Evolutionary conservation across 1,284 basidiomycete species (phyloP).

Genomic region (Leccinum holopus): DNA sequence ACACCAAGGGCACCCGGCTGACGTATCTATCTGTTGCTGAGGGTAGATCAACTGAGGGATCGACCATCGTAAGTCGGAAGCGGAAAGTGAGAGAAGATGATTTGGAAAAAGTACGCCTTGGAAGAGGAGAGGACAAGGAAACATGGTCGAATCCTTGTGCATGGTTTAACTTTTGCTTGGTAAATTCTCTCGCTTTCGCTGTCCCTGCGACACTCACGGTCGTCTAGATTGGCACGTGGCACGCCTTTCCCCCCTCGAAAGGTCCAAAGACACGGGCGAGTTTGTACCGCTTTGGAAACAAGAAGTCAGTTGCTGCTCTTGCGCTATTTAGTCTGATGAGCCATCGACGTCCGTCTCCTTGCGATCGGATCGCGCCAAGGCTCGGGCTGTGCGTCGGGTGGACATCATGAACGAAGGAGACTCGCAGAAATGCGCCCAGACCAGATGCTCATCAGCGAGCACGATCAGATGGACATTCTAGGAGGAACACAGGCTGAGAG

Average conservation of each 20-base stretch:
- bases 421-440: conserved; percentile 76
- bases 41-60: too few relatives aligned
- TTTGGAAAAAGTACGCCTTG: too few relatives aligned
- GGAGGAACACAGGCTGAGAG: conserved; percentile 57
- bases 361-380: conserved; percentile 70
- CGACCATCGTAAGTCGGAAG: too few relatives aligned
- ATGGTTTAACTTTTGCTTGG: conserved; percentile 68
- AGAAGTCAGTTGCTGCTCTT: conserved; percentile 55
- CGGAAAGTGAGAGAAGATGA: too few relatives aligned
- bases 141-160: too few relatives aligned
- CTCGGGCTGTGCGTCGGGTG: conserved; percentile 63
- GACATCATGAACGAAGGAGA: conserved; percentile 99
- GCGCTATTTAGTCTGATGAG: conserved; percentile 23
- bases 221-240: conserved; percentile 82
- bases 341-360: conserved; percentile 91
- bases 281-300: conserved; percentile 98
- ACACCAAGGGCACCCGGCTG: too few relatives aligned
- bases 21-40: too few relatives aligned
- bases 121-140: too few relatives aligned
- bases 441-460: conserved; percentile 70
- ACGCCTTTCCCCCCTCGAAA: conserved; percentile 89
- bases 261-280: conserved; percentile 86
- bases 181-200: conserved; percentile 35
- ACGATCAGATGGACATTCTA: conserved; percentile 69
- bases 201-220: conserved; percentile 7